Percentiles rank a stretch among this genome's conserved stretches.
Conservation (phyloP, 2,329 filamentous ascomycete species). For the Geosmithia putterillii region DNA sequence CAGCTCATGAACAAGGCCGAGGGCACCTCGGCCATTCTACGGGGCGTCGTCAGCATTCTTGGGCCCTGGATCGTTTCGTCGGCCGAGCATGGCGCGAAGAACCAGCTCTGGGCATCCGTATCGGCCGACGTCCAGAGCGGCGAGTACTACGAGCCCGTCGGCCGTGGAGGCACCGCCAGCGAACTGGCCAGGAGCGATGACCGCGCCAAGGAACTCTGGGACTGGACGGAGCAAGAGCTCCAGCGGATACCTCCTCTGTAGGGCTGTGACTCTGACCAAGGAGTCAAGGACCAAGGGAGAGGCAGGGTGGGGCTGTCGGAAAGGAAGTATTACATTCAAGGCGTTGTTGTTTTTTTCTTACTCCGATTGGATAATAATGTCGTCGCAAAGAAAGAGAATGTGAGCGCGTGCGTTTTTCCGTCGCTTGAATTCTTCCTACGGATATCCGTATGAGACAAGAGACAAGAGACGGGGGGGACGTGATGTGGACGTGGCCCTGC, state of each 20-base stretch:
- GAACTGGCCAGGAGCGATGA: no score
- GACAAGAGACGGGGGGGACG: not conserved
- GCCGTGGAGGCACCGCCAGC: not conserved
- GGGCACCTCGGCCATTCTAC: not conserved
- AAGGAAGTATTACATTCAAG: no score
- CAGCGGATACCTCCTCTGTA: not conserved
- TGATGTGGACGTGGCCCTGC: no score
- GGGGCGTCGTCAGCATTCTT: not conserved
- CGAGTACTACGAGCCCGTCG: conserved; percentile 10
- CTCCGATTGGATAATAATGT: no score
- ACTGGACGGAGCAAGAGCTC: conserved; percentile 1
- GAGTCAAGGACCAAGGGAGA: no score
- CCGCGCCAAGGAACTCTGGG: not conserved
- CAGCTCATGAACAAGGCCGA: conserved; percentile 8
- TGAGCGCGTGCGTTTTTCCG: no score
- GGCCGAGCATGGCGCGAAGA: not conserved
- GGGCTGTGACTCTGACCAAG: no score
- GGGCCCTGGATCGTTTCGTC: not conserved
- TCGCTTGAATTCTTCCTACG: not conserved
- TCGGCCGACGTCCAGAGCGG: conserved; percentile 11
- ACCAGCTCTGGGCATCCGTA: not conserved
- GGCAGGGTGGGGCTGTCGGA: no score
- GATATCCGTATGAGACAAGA: not conserved
- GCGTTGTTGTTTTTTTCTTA: no score
- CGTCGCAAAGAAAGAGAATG: no score